A percentile compares a stretch with the other conserved stretches of the same genome.
phyloP scores from a whole-genome alignment of 352 stramenopile species.

The Globisporangium takayamanum region DNA sequence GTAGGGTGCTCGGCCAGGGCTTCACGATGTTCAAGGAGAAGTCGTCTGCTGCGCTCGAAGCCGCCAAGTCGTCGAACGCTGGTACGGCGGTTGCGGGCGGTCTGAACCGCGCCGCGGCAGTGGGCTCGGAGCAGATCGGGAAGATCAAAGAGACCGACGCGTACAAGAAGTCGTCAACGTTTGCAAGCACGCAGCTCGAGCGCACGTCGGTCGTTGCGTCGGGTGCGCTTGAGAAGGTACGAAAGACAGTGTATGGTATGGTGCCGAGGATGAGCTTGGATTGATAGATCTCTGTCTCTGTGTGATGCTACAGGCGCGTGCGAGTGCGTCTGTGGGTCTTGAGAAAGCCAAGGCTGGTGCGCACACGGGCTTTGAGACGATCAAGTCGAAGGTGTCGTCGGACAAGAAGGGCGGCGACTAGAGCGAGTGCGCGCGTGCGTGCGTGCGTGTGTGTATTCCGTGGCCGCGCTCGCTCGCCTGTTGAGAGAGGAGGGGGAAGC shows the following conservation, averaged over 20 bases:
- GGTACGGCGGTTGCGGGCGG: conserved; percentile 59
- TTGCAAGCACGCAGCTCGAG: conserved; percentile 52
- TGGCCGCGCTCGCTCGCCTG: neutral
- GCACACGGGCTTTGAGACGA: conserved; percentile 57
- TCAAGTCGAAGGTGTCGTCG: conserved; percentile 66
- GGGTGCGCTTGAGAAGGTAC: conserved; percentile 63
- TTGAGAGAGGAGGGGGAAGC: too few relatives aligned
- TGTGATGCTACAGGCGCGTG: conserved; percentile 31
- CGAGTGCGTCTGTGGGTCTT: conserved; percentile 47
- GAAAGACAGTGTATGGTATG: neutral
- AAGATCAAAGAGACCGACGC: conserved; percentile 82
- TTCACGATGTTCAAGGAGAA: conserved; percentile 74
- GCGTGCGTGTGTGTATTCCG: conserved; percentile 1
- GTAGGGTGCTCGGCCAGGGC: conserved; percentile 60
- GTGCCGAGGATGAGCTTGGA: neutral
- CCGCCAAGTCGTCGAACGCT: conserved; percentile 73
- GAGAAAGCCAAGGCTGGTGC: conserved; percentile 81
- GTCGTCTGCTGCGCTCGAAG: conserved; percentile 58
- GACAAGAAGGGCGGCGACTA: conserved; percentile 53
- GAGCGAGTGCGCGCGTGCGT: neutral
- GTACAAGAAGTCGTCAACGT: conserved; percentile 75
- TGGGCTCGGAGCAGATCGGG: conserved; percentile 63
- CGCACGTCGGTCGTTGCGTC: conserved; percentile 60
- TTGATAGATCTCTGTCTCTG: neutral
- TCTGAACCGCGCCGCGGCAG: conserved; percentile 50